Evolutionary conservation across 2,329 filamentous ascomycete species (phyloP), one percentile per base, ranked within the genome.

Genomic region (Curvularia hawaiiensis): DNA sequence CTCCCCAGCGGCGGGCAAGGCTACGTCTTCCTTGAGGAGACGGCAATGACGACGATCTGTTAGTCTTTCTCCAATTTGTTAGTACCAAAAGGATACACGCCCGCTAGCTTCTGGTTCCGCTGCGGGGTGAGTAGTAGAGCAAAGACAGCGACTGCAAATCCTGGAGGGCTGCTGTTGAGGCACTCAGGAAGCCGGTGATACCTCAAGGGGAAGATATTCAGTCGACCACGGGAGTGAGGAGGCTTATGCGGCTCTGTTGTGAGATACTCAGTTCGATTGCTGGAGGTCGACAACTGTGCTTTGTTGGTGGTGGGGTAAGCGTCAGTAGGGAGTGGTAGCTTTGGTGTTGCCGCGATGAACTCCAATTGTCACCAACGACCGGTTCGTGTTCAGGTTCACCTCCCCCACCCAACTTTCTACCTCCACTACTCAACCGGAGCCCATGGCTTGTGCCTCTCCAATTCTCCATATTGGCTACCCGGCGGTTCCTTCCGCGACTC

Each of bases 401-500:
- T 40, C 49, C 24, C 39, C 16, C 18, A 40, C 41, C 41, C 43
- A 28, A 48, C 35, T 54, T 22, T 14, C 45, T 24, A 20, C 28
- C 31, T 18, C 24, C 26, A 50, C 46, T 44, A 7, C 45, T 12
- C 39, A 33, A 16, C 20, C 40, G 35, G 40, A 46, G 54, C 30
- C 20, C 39, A 56, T 59, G 59, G 59, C 39, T 41, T 24, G 39
- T 40, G 11, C 45, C 40, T 50, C 39, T 18, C 18, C 40, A 3
- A 26, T 40, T 41, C 33, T 31, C 20, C 49, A 50, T 28, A 50
- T 31, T 59, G 56, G 56, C 59, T 61, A 28, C 18, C 18, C 40
- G 38, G 26, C 49, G 59, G 52, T 53, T 58, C 47, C 31, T 55
- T 39, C 58, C 49, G n/a, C 44, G 54, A 58, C 63, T 62, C 60